Conservation (phyloP, 352 stramenopile genomes). For the Globisporangium yorkense region DNA sequence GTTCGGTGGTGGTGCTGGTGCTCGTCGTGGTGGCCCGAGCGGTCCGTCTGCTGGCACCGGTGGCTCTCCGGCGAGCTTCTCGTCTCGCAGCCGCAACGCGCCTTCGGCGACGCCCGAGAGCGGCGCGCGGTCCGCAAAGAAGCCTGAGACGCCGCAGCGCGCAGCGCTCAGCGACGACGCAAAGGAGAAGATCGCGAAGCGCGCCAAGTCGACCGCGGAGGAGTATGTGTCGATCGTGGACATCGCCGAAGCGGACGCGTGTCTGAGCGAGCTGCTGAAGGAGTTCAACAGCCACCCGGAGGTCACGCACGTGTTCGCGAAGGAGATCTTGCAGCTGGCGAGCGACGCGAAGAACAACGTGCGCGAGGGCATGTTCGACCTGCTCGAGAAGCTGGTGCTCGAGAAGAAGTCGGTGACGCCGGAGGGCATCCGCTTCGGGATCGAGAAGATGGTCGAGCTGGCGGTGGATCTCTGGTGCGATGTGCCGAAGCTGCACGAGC, state of each 20-base stretch:
- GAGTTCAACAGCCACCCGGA: constrained; percentile 58
- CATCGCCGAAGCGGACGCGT: constrained; percentile 59
- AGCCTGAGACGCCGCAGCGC: constrained; percentile 23
- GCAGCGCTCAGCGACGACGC: constrained; percentile 52
- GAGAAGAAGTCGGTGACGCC: constrained; percentile 55
- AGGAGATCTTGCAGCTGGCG: constrained; percentile 48
- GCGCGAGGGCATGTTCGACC: constrained; percentile 57
- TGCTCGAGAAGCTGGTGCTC: constrained; percentile 58
- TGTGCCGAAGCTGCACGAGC: constrained; percentile 75
- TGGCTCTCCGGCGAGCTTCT: constrained; percentile 29
- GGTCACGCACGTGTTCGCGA: constrained; percentile 46
- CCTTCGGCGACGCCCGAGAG: constrained; percentile 14
- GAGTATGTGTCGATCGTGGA: constrained; percentile 78
- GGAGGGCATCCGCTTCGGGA: constrained; percentile 46
- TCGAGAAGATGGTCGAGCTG: constrained; percentile 55
- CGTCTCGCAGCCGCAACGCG: constrained; percentile 13
- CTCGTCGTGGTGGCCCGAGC: constrained; percentile 10
- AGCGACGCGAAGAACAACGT: constrained; percentile 58
- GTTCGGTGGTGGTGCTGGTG: constrained; percentile 23
- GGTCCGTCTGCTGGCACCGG: constrained; percentile 14
- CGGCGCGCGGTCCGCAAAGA: constrained; percentile 19
- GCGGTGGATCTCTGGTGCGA: constrained; percentile 74
- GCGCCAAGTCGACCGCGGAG: constrained; percentile 69
- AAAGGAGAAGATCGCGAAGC: constrained; percentile 65
- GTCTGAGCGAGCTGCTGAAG: constrained; percentile 57